phyloP scores from a whole-genome alignment of 805 yeast species.

The Zygosaccharomyces siamensis region DNA sequence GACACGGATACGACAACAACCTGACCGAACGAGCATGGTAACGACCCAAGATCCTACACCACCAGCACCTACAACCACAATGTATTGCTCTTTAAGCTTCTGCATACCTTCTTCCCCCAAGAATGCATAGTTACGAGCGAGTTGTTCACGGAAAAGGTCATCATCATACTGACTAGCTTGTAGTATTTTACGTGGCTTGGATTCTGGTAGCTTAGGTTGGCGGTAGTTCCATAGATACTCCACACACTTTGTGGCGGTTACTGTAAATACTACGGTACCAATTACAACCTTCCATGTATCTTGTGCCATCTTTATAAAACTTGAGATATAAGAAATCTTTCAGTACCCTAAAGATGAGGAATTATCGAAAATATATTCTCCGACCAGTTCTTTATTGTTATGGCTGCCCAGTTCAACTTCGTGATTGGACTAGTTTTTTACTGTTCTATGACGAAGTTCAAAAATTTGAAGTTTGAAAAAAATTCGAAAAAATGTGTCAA shows the following conservation, averaged over 20 bases:
- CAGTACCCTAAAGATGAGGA: too few relatives aligned
- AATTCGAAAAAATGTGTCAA: not conserved
- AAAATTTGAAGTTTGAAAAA: not conserved
- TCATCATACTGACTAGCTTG: conserved; percentile 43
- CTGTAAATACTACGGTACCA: conserved; percentile 33
- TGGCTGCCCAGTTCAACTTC: not conserved
- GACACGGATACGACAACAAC: conserved; percentile 70
- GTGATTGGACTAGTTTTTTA: not conserved
- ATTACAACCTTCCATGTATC: conserved; percentile 30
- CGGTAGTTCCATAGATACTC: conserved; percentile 29
- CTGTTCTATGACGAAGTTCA: not conserved
- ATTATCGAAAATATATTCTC: too few relatives aligned
- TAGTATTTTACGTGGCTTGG: conserved; percentile 3
- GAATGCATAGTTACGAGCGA: conserved; percentile 91
- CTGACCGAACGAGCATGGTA: conserved; percentile 87
- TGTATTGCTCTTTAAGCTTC: conserved; percentile 61
- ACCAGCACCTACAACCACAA: conserved; percentile 89
- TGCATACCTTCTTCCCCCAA: conserved; percentile 80
- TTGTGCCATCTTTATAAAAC: not conserved
- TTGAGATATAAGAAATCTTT: too few relatives aligned
- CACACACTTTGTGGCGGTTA: conserved; percentile 29
- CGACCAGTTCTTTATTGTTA: not conserved
- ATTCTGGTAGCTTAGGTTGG: conserved; percentile 2
- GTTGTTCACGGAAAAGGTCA: conserved; percentile 79
- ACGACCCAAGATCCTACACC: conserved; percentile 98